These are phyloP conservation scores for Botrytis galanthina DNA, from an alignment of 2,329 filamentous ascomycete species.

Conservation along the genomic window DNA sequence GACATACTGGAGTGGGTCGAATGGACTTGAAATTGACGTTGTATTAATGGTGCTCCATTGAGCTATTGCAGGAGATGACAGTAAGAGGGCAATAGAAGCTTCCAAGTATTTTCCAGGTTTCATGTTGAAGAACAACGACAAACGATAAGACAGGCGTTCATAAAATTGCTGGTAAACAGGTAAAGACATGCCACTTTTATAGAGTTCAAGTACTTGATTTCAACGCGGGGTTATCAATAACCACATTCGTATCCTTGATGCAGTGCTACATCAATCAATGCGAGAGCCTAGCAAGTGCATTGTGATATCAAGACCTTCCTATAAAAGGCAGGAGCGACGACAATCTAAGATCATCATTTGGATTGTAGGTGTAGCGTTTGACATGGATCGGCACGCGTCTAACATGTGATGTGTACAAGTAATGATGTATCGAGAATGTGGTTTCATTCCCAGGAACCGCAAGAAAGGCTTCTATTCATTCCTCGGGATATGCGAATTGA, in stretches of 20 bases:
- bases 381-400: no score
- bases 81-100: not conserved
- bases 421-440: not conserved
- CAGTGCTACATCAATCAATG: slow-evolving; percentile 13
- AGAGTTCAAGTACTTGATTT: not conserved
- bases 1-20: slow-evolving; percentile 39
- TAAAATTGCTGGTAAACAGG: not conserved
- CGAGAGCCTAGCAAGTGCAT: slow-evolving; percentile 14
- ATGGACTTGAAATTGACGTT: not conserved
- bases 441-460: not conserved
- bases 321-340: not conserved
- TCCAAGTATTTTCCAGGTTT: not conserved
- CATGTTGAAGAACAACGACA: not conserved
- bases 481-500: not conserved
- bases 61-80: not conserved
- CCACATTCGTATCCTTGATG: not conserved
- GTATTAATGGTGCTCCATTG: not conserved
- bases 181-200: not conserved
- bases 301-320: slow-evolving; percentile 4
- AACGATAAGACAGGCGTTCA: not conserved
- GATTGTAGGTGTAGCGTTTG: not conserved
- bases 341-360: not conserved
- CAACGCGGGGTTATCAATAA: not conserved
- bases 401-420: not conserved
- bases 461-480: not conserved